Evolutionary conservation across 768 basidiomycete genomes (phyloP), one percentile per base, ranked within the genome.

Genomic region (Tulasnella sp.): DNA sequence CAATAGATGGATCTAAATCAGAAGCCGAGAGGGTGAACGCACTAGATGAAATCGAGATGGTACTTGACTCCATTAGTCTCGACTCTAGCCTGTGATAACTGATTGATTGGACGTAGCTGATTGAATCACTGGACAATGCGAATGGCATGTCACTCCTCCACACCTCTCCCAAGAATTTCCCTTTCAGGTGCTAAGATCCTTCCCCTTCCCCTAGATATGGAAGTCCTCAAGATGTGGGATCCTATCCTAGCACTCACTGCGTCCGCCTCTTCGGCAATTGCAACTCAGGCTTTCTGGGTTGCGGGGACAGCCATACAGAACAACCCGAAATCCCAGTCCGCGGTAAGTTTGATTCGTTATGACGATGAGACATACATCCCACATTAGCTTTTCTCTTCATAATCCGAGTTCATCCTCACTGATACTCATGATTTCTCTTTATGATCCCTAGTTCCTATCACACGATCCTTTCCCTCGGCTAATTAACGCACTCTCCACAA

Each of bases 121-220:
- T 93, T 57, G 89, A 94, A 69, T 80, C 80, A 42, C 89, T 94
- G 54, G 92, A 94, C 66, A 94, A 94, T 68, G 91, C 92, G 0
- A 93, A 91, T 67, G 80, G 91, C 84, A 53, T 55, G 74, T 61
- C 15, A 29, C 9, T 31, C 46, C 45, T 51, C 17, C 61, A 31
- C 17, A 55, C 21, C 41, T 19, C 4, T 25, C 15, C 10, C 42
- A 49, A 49, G 17, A 1, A n/a, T 34, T 21, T 15, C 17, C 4
- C 11, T 9, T 17, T 21, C 17, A 4, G 11, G 17, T 10, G 9
- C 34, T 53, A 17, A 53, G 10, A 27, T 15, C 4, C 22, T 22
- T 25, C 19, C 17, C 21, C 3, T 3, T 25, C 9, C 27, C 21
- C 0, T 64, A 91, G 90, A 93, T 74, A 73, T 93, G 3, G 77